Conservation (phyloP, 441 rosid species). For the Gossypium lobatum region DNA sequence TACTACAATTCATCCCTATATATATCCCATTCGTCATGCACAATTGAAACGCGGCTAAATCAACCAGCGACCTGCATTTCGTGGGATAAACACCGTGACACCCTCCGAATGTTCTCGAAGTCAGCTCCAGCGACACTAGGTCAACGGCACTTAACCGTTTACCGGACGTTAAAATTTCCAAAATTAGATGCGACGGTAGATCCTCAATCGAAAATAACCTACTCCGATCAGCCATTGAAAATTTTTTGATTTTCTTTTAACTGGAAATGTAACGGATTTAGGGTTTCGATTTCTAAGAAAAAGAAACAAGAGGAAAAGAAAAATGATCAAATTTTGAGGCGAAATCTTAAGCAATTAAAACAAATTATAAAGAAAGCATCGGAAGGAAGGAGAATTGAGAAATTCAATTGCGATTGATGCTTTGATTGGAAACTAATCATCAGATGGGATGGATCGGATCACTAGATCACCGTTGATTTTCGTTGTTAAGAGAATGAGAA, state of each 20-base stretch:
- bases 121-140: constrained; percentile 65
- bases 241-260: not conserved
- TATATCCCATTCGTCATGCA: constrained; percentile 50
- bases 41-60: constrained; percentile 70
- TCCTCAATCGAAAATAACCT: constrained; percentile 57
- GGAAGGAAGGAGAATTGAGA: constrained; percentile 51
- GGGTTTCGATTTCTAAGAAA: not conserved
- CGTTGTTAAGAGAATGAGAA: not conserved
- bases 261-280: not conserved
- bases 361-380: constrained; percentile 74
- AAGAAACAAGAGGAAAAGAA: not conserved
- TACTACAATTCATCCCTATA: constrained; percentile 41
- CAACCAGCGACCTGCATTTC: constrained; percentile 69
- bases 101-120: constrained; percentile 70
- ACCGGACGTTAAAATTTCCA: constrained; percentile 68
- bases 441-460: constrained; percentile 47
- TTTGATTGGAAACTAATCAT: constrained; percentile 70
- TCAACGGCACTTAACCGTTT: constrained; percentile 54
- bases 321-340: constrained; percentile 61
- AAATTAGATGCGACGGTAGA: constrained; percentile 82
- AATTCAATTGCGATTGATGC: constrained; percentile 40
- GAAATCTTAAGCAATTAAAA: constrained; percentile 72
- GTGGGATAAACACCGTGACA: constrained; percentile 52
- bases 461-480: not conserved
- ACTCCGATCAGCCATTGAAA: constrained; percentile 56